Base-by-base conservation (phyloP, 108 stramenopile species). In the Pseudonitzschia multistriata region DNA sequence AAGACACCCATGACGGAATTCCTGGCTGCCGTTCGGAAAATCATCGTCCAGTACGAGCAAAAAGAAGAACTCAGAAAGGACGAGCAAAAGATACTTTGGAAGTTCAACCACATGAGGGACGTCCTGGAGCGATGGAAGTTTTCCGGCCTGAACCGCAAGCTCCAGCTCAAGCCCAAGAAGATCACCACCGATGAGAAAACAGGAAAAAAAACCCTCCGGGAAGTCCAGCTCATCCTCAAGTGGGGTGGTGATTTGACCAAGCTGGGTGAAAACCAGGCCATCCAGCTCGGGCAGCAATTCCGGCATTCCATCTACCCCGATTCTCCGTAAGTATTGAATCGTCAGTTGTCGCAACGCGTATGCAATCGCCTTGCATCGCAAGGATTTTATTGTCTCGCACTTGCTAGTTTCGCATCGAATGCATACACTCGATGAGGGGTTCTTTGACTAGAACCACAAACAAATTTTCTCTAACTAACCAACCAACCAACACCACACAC, bases 191-290 rank as follows among this genome's bases (percentile, higher is more conserved):
- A 75, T 49, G 66, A 71, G 24, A 74, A 77, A 17, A 74, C 74
- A 14, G 91, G 85, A 13, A 47, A 71, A 17, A 73, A 50, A 17
- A 87, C 61, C 76, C 31, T 48, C 53, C 64, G 45, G 57, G n/a
- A 59, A 33, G 40, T 64, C 0, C 94, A 94, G 65, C 71, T 99
- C 5, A 94, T 99, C 61, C 80, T 99, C 21, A 99, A 99, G 83
- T 99, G 98, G 98, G 99, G 99, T 14, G 99, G 99, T 0, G 97
- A 97, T 62, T 82, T 99, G 60, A 99, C 97, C 22, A 88, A 95
- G 66, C 77, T 96, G 37, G 97, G 97, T 10, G 72, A 74, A 47
- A 50, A 90, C 68, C 99, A 99, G 80, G 96, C 97, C 1, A 88
- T 95, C 72, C 73, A 74, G 62, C 82, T 99, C 39, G 99, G 99